Base-by-base conservation (phyloP, 257 asterid species). In the Phtheirospermum japonicum region DNA sequence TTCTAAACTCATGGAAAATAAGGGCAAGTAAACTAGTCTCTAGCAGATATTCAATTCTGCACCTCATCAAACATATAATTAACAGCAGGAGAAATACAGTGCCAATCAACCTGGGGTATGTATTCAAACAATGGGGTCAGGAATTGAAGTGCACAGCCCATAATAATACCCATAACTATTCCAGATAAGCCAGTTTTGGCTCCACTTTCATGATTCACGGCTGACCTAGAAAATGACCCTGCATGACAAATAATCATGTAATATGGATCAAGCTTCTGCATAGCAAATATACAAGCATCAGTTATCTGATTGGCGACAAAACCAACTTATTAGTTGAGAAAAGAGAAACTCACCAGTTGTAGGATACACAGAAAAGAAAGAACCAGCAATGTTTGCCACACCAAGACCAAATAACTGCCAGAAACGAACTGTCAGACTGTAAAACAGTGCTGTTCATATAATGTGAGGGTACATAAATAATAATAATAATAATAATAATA, bases 221-320 rank as follows among this genome's bases (percentile, higher is more conserved):
- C 99, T 63, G 99, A 93, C 79, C 99, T 93, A 46, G 99, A 93
- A 77, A 93, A 93, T 53, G 99, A 93, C 58, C 99, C 99, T 93
- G 80, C 68, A 53, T 9, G 63, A 73, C 33, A 68, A 23, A 68
- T 61, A 40, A 67, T 61, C 11, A 36, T 59, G 67, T 56, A 67
- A 13, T 33, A 54, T 19, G 52, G n/a, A 61, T 46, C 61, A 57
- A 45, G 55, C 56, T 46, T 40, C 71, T 18, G 26, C 57, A 71
- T 5, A 13, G 42, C 37, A 50, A 61, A 69, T 31, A 53, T 45
- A 48, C 63, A 67, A 4, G 39, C 26, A 67, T 40, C 67, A 40
- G 28, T 28, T 34, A 57, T 68, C n/a, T 30, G 37, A 69, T 57
- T 70, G 53, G 32, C 64, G 52, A 43, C 43, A 55, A 56, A 66